A percentile compares a stretch with the other conserved stretches of the same genome.
phyloP scores from a whole-genome alignment of 139 green algal genomes.

The Nannochloris sp. region DNA sequence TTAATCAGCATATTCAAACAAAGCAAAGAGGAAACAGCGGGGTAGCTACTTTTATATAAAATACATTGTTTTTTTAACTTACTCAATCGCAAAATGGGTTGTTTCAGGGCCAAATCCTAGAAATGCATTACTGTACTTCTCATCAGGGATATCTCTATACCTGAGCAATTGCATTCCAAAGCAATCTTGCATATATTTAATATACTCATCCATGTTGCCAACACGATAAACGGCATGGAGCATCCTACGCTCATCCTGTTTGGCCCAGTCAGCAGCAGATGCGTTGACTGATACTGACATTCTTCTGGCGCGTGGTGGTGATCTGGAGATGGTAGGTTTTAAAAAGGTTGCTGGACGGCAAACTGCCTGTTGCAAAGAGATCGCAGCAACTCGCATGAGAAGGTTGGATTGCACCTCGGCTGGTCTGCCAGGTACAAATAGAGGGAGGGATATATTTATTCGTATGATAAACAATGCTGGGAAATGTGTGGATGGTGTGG shows the following conservation, averaged over 20 bases:
- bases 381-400: no score
- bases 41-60: neutral
- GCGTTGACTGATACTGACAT: neutral
- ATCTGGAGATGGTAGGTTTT: no score
- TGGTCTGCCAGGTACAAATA: no score
- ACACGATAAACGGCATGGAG: constrained; percentile 66
- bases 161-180: constrained; percentile 76
- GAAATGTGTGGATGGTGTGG: no score
- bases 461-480: no score
- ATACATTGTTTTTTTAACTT: constrained; percentile 13
- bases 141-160: constrained; percentile 68
- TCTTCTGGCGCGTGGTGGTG: neutral
- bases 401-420: no score
- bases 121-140: constrained; percentile 57
- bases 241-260: constrained; percentile 66
- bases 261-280: constrained; percentile 10
- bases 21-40: neutral
- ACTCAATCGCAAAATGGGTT: constrained; percentile 59
- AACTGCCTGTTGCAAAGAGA: neutral
- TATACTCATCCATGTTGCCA: constrained; percentile 60
- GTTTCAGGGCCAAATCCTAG: constrained; percentile 60
- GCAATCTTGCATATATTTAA: constrained; percentile 54
- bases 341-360: no score
- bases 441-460: no score
- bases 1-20: neutral